A percentile compares a stretch with the other conserved stretches of the same genome.
phyloP scores from a whole-genome alignment of 495 filamentous ascomycete genomes.

The Glonium stellatum region DNA sequence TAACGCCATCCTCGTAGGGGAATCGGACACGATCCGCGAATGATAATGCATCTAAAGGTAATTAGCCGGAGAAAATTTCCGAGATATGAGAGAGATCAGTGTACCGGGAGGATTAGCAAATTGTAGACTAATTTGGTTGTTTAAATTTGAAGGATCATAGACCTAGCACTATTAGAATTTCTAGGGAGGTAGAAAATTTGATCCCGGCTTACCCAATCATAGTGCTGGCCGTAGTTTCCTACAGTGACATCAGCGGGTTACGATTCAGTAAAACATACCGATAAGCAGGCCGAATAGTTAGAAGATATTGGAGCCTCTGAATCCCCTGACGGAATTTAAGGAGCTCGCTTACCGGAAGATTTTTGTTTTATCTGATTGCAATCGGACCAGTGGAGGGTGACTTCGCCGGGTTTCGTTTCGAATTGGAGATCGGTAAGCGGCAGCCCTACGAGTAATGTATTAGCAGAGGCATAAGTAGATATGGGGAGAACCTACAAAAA shows the following conservation, averaged over 20 bases:
- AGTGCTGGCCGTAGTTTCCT: slow-evolving; percentile 5
- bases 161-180: neutral
- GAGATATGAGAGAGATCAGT: neutral
- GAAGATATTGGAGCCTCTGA: neutral
- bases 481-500: slow-evolving; percentile 5
- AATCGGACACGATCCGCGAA: slow-evolving; percentile 5
- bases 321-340: neutral
- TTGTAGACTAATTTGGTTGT: slow-evolving; percentile 7
- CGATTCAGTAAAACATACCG: too few species aligned
- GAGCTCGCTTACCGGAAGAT: neutral
- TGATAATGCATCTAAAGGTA: neutral
- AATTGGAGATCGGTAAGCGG: slow-evolving; percentile 17
- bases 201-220: slow-evolving; percentile 9
- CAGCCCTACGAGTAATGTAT: slow-evolving; percentile 3
- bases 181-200: neutral
- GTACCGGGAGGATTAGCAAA: slow-evolving; percentile 2
- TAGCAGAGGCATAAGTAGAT: neutral
- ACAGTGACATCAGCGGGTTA: neutral
- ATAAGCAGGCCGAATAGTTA: neutral
- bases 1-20: slow-evolving; percentile 11
- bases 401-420: neutral
- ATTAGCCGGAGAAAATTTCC: neutral
- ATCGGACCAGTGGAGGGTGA: slow-evolving; percentile 20
- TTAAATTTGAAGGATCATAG: slow-evolving; percentile 8
- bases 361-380: slow-evolving; percentile 16